Conservation (phyloP, 2,329 filamentous ascomycete species). For the Curvularia sp. region DNA sequence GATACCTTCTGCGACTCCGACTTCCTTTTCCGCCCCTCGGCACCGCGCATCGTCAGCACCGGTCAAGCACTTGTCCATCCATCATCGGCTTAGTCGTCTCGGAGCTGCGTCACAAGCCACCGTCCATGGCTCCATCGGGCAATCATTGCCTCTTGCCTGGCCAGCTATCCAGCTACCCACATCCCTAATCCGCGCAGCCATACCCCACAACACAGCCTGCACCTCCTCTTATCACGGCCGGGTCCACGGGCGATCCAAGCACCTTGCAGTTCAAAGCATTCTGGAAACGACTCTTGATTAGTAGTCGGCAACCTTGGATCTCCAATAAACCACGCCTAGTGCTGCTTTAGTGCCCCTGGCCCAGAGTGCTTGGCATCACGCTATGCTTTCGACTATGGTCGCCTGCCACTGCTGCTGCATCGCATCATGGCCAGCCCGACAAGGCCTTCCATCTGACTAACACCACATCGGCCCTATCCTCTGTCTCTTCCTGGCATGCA, state of each 20-base stretch:
- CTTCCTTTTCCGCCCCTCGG: not conserved
- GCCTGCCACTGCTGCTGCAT: not conserved
- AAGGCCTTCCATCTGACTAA: not conserved
- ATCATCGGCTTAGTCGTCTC: not conserved
- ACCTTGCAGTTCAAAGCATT: constrained; percentile 2
- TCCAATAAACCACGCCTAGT: not conserved
- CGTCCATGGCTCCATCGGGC: not conserved
- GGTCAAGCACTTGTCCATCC: no score
- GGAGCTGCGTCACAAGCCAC: not conserved
- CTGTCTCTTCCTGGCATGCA: not conserved
- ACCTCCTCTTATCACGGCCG: not conserved
- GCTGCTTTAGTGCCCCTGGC: not conserved
- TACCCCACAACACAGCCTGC: constrained; percentile 1
- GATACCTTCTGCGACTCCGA: not conserved
- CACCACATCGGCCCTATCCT: not conserved
- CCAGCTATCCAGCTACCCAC: not conserved
- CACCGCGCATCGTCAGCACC: not conserved
- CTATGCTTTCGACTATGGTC: not conserved
- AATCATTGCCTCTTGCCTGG: constrained; percentile 1
- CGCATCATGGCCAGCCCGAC: not conserved
- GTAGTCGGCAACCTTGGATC: not conserved
- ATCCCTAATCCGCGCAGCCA: not conserved
- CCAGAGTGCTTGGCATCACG: not conserved
- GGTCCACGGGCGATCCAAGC: constrained; percentile 3
- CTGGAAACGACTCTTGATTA: not conserved